Base-by-base conservation (phyloP, 805 yeast species). In the Yamadazyma tumulicola region DNA sequence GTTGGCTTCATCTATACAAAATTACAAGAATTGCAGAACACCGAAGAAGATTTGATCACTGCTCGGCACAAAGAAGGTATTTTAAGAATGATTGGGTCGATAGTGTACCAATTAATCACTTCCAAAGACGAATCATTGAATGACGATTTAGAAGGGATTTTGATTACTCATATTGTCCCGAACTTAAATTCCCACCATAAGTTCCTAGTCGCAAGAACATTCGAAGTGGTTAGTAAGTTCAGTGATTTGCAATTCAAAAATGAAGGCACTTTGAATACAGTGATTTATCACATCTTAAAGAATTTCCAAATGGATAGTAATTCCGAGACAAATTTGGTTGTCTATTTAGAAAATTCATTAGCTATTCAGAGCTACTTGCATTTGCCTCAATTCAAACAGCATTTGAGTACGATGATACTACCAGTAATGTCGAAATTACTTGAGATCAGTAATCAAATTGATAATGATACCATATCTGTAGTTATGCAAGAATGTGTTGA, bases 401-500 rank as follows among this genome's bases (percentile, higher is more conserved):
- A 84, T 1, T 59, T 93, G 19, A 70, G 85, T 1, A 53, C 72
- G 3, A 77, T 81, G 29, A 83, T 91, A 37, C 74, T 89, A 20
- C 85, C 84, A 23, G 78, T 89, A 1, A 85, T 93, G 86, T 85
- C 87, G 43, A 79, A 75, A 45, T 65, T 93, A 38, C 66, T 91
- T 45, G 74, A 72, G 7, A 61, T 91, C 29, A 80, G 95, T 4
- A 81, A 85, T 51, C 79, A 80, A 39, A 77, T 89, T 45, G 98
- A 91, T 50, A 79, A 83, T 38, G 98, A 93, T 52, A 75, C 88
- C 2, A 73, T 93, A 19, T 78, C 95, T 15, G 84, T 82, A 16
- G 96, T 91, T 5, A 87, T 91, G 82, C 97, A 91, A 66, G 96
- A 89, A 49, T 82, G 93, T 54, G 97, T 91, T 19, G 96, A 89